A percentile compares a stretch with the other conserved stretches of the same genome.
Evolutionary conservation across 331 rosid genomes (phyloP).

Genomic region (Dryas integrifolia): DNA sequence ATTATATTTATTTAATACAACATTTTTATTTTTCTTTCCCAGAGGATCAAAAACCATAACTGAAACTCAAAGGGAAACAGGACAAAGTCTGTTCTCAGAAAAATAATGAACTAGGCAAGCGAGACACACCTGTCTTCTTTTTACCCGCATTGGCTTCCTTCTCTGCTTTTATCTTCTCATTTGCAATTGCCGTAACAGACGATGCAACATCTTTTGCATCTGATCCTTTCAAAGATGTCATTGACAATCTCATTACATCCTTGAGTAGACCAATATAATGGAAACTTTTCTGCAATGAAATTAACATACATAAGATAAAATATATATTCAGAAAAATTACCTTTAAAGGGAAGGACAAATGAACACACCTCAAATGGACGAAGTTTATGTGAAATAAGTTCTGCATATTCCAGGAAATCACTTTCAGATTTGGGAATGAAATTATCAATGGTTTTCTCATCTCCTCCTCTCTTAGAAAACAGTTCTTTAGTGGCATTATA

Average conservation of each 20-base stretch:
- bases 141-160: slow-evolving; percentile 86
- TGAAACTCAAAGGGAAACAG: not conserved
- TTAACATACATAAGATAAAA: no score
- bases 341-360: slow-evolving; percentile 2
- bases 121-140: slow-evolving; percentile 69
- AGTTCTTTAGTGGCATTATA: slow-evolving; percentile 76
- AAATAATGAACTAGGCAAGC: not conserved
- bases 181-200: slow-evolving; percentile 82
- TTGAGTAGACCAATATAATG: slow-evolving; percentile 76
- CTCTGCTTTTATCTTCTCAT: slow-evolving; percentile 86
- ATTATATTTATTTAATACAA: not conserved
- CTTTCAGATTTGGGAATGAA: slow-evolving; percentile 89
- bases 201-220: slow-evolving; percentile 94
- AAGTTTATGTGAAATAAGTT: slow-evolving; percentile 69
- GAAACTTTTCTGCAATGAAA: slow-evolving; percentile 71
- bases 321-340: not conserved
- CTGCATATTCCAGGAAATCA: slow-evolving; percentile 89
- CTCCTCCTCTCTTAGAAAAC: slow-evolving; percentile 47
- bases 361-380: slow-evolving; percentile 61
- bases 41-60: not conserved
- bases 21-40: not conserved
- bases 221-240: slow-evolving; percentile 73
- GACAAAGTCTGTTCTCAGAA: not conserved
- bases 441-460: slow-evolving; percentile 73
- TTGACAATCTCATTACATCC: slow-evolving; percentile 76